These are phyloP conservation scores for Euphorbia pulcherrima DNA, from an alignment of 345 rosid genomes.

Conservation along the genomic window DNA sequence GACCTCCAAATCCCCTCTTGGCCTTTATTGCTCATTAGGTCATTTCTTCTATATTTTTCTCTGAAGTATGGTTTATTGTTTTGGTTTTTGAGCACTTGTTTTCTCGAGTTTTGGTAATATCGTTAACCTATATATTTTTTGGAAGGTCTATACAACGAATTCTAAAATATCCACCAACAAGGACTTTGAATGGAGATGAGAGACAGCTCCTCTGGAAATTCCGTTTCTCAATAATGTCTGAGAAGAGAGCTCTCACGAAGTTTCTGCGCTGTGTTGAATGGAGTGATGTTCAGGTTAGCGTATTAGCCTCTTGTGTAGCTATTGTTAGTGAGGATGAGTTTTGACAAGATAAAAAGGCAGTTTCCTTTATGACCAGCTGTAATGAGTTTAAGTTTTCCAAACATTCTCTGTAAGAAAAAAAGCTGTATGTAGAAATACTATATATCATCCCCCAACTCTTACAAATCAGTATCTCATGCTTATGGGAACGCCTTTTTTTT, in stretches of 20 bases:
- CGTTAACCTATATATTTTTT: slow-evolving; percentile 23
- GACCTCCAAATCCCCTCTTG: neutral
- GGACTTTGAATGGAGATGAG: slow-evolving; percentile 89
- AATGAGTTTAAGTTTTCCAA: neutral
- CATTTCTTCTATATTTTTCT: neutral
- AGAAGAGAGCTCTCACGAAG: slow-evolving; percentile 95
- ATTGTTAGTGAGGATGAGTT: neutral
- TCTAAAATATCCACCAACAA: slow-evolving; percentile 87
- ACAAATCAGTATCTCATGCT: neutral
- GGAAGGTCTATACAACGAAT: slow-evolving; percentile 76
- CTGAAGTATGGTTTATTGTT: neutral
- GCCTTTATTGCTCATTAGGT: neutral
- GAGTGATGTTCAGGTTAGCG: slow-evolving; percentile 91
- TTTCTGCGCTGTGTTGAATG: slow-evolving; percentile 93
- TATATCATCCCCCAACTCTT: neutral
- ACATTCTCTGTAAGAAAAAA: neutral
- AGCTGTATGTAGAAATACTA: neutral
- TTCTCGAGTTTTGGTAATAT: slow-evolving; percentile 12
- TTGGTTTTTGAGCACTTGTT: slow-evolving; percentile 1
- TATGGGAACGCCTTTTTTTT: too few species aligned
- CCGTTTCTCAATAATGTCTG: slow-evolving; percentile 88
- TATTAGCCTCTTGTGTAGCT: slow-evolving; percentile 3
- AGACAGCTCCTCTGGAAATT: slow-evolving; percentile 97
- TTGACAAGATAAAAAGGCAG: neutral
- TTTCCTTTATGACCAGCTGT: neutral